Percentiles rank a stretch among this genome's conserved stretches.
Conservation (phyloP, 306 rosid genomes). For the Coriaria nepalensis region DNA sequence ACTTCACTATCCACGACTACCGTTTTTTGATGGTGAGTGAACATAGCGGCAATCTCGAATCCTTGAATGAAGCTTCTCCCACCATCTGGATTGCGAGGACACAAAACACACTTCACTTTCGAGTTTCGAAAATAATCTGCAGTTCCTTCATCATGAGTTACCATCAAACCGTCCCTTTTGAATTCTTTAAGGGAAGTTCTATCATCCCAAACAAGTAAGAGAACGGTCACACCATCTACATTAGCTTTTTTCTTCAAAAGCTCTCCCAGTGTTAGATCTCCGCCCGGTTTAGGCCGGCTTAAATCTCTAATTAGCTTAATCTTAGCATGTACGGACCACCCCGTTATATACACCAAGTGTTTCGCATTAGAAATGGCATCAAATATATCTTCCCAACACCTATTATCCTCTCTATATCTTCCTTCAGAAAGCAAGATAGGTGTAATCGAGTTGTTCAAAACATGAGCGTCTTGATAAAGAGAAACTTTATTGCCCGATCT, state of each 20-base stretch:
- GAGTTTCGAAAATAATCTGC: conserved; percentile 42
- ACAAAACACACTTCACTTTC: conserved; percentile 43
- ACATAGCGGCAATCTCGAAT: conserved; percentile 42
- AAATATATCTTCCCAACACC: conserved; percentile 79
- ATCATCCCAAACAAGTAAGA: conserved; percentile 82
- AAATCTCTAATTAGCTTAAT: conserved; percentile 43
- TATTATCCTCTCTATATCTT: conserved; percentile 13
- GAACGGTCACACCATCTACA: conserved; percentile 50
- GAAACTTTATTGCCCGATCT: conserved; percentile 54
- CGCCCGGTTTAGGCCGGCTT: conserved; percentile 2
- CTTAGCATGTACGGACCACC: conserved; percentile 61
- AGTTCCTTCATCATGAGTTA: conserved; percentile 64
- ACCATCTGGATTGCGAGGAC: conserved; percentile 57
- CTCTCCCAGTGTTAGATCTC: conserved; percentile 40
- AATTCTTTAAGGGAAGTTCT: conserved; percentile 41
- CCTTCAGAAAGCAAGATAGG: conserved; percentile 9
- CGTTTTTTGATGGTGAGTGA: conserved; percentile 81
- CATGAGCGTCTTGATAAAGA: conserved; percentile 77
- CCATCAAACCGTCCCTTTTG: conserved; percentile 70
- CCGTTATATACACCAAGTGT: conserved; percentile 54
- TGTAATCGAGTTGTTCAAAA: conserved; percentile 10
- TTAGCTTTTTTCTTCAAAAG: conserved; percentile 58
- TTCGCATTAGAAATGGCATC: conserved; percentile 42
- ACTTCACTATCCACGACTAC: conserved; percentile 41
- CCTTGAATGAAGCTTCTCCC: conserved; percentile 57